phyloP scores from a whole-genome alignment of 176 grass and related monocot genomes.

The Phoenix roebelenii region DNA sequence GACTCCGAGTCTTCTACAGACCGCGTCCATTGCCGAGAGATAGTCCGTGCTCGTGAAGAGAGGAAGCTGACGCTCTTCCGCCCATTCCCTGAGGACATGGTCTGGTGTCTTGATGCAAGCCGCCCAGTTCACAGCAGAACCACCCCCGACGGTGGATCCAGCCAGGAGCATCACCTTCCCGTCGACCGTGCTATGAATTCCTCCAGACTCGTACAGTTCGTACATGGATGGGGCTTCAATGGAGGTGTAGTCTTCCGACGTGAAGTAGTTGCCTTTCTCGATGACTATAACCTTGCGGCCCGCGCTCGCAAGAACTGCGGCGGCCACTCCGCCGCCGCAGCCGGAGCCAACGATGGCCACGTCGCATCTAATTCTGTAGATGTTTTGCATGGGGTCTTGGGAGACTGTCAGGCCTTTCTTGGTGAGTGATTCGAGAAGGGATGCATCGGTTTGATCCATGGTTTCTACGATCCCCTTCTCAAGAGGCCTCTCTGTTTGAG shows the following conservation, averaged over 20 bases:
- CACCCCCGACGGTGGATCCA: constrained; percentile 71
- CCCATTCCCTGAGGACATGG: constrained; percentile 47
- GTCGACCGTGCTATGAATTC: constrained; percentile 41
- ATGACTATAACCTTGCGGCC: constrained; percentile 74
- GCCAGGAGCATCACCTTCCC: constrained; percentile 48
- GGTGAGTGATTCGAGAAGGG: constrained; percentile 14
- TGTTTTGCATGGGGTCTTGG: constrained; percentile 10
- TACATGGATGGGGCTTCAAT: constrained; percentile 66
- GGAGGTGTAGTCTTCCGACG: constrained; percentile 58
- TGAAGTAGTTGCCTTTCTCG: constrained; percentile 88
- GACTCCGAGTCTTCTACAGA: constrained; percentile 53
- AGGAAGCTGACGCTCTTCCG: constrained; percentile 27
- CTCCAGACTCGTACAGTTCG: constrained; percentile 56
- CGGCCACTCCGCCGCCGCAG: constrained; percentile 69
- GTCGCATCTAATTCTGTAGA: constrained; percentile 56
- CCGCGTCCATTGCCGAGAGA: constrained; percentile 50
- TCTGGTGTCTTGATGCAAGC: constrained; percentile 71
- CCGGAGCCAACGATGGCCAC: constrained; percentile 66
- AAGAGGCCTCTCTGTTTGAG: constrained; percentile 40
- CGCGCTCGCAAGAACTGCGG: constrained; percentile 52
- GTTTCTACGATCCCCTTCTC: constrained; percentile 76
- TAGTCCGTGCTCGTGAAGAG: constrained; percentile 53
- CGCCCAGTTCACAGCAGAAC: constrained; percentile 81
- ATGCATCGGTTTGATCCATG: constrained; percentile 30
- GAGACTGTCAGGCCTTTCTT: not conserved